Evolutionary conservation across 495 filamentous ascomycete species (phyloP), one percentile per base, ranked within the genome.

Genomic region (Aspergillus sclerotiicarbonarius): DNA sequence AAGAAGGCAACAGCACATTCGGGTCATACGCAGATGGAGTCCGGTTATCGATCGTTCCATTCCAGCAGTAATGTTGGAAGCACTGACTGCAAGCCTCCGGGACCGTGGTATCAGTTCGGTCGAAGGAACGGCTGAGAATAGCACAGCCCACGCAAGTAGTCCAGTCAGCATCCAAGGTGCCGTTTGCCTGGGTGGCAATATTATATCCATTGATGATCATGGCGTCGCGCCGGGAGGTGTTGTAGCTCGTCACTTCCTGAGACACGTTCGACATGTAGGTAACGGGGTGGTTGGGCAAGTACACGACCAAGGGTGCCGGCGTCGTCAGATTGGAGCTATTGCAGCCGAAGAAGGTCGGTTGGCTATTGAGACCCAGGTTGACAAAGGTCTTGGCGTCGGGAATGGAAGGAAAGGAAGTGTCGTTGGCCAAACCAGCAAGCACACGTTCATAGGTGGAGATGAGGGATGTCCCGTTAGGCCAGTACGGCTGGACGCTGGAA

Each of bases 281-380:
- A 67, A 90, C 92, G 0, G 90, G 90, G 8, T 82, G 71, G 67
- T 92, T 93, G 45, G 91, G 87, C 19, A 94, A 63, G 72, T 94
- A 96, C 58, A 96, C 86, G 57, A 95, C 70, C 21, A 94, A 62
- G 0, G 90, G 91, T 41, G 60, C 61, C 47, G 62, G 57, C 9
- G 57, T 57, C 2, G 55, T 54, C 43, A 54, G 19, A 67, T 92
- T 90, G 54, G 70, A 69, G n/a, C 71, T 73, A 67, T 90, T 73
- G 73, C 90, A 95, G 61, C 90, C 90, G 73, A 95, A 95, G 76
- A 95, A 93, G 12, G 89, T 87, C 7, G 90, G 90, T 16, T 78
- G 80, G 58, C 72, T 80, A 79, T 94, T 94, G 7, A 95, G 79
- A 41, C 86, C 86, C 0, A 87, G 81, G 69, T 91, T 88, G 55